These are phyloP conservation scores for Vinca minor DNA, from an alignment of 257 asterid species.

Conservation along the genomic window DNA sequence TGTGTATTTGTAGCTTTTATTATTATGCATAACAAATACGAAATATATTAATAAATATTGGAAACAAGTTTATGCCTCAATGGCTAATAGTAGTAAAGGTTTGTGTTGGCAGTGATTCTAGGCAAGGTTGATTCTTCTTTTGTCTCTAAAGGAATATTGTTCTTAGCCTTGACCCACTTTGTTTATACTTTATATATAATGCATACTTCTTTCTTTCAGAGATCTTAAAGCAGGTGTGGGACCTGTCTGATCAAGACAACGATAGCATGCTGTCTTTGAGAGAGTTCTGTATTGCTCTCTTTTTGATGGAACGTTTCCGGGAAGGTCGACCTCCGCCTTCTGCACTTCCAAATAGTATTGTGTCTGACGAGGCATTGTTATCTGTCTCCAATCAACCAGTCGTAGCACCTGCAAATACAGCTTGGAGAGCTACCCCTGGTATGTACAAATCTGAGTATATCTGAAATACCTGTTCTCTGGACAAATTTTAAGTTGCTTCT, in stretches of 20 bases:
- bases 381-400: slow-evolving; percentile 48
- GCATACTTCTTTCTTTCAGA: slow-evolving; percentile 53
- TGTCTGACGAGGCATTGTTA: slow-evolving; percentile 51
- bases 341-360: slow-evolving; percentile 52
- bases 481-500: slow-evolving; percentile 1
- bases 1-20: neutral
- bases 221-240: slow-evolving; percentile 97
- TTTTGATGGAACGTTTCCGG: slow-evolving; percentile 85
- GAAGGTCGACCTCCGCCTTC: slow-evolving; percentile 87
- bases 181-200: neutral
- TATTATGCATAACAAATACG: neutral
- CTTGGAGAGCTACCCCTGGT: slow-evolving; percentile 77
- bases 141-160: neutral
- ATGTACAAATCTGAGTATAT: neutral
- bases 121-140: neutral
- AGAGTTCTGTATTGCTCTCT: slow-evolving; percentile 90
- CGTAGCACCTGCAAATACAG: slow-evolving; percentile 36
- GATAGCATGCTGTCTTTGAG: slow-evolving; percentile 91
- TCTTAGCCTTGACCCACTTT: neutral
- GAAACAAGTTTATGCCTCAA: neutral
- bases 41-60: neutral
- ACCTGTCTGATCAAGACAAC: slow-evolving; percentile 92
- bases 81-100: neutral
- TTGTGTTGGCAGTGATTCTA: slow-evolving; percentile 2
- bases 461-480: neutral